A percentile compares a stretch with the other conserved stretches of the same genome.
Conservation (phyloP, 176 grass and related monocot species). For the Echinochloa phyllopogon region DNA sequence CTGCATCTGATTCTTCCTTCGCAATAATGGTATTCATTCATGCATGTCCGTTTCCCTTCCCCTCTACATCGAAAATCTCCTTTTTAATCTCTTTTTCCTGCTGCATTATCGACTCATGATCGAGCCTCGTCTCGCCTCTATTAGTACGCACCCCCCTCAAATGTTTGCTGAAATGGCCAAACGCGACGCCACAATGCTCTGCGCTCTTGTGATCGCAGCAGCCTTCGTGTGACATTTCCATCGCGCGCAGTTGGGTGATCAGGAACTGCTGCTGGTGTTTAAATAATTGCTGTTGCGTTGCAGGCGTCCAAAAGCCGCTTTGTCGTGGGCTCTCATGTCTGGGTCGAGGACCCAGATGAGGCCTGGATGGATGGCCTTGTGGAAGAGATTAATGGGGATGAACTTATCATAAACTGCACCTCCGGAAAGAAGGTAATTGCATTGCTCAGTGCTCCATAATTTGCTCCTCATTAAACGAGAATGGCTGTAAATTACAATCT, state of each 20-base stretch:
- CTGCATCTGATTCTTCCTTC: conserved; percentile 31
- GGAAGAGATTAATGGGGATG: conserved; percentile 62
- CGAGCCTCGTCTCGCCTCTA: neutral
- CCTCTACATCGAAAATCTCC: neutral
- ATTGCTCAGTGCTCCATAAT: neutral
- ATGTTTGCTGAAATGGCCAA: conserved; percentile 36
- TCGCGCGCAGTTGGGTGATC: neutral
- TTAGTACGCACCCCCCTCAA: neutral
- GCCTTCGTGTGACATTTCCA: neutral
- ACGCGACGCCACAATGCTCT: neutral
- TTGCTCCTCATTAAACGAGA: neutral
- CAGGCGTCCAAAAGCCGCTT: conserved; percentile 72
- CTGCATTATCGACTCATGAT: neutral
- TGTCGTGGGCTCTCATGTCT: conserved; percentile 82
- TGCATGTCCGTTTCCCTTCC: neutral
- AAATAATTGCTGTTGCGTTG: neutral
- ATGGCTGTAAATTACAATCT: neutral
- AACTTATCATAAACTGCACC: conserved; percentile 65
- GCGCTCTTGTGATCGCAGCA: neutral
- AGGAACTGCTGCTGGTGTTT: neutral
- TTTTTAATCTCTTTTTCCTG: neutral
- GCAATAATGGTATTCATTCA: conserved; percentile 2
- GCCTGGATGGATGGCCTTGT: conserved; percentile 94
- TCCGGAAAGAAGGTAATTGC: conserved; percentile 72
- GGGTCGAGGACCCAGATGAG: conserved; percentile 80